These are phyloP conservation scores for Nannizziopsis barbatae DNA, from an alignment of 2,329 filamentous ascomycete species.

Conservation along the genomic window DNA sequence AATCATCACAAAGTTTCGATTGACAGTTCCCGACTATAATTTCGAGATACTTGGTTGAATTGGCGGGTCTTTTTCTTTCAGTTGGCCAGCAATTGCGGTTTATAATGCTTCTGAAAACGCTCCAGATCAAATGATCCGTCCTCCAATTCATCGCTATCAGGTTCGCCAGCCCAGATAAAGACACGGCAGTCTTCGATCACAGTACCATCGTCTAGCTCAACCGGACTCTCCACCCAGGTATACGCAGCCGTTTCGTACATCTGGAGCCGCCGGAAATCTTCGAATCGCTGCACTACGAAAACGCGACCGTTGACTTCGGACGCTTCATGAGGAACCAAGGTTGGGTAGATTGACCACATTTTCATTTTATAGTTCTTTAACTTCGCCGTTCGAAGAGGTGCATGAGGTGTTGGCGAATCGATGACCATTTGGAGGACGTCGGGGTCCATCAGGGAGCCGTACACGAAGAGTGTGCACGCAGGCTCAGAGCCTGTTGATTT, in stretches of 20 bases:
- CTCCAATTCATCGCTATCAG: conserved; percentile 5
- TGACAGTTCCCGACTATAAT: too few species aligned
- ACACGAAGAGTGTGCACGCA: conserved; percentile 10
- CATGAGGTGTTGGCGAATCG: neutral
- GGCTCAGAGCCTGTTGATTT: too few species aligned
- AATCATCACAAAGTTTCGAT: too few species aligned
- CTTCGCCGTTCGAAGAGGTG: conserved; percentile 7
- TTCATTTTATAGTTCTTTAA: conserved; percentile 13
- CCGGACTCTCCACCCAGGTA: conserved; percentile 8
- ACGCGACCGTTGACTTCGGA: conserved; percentile 7
- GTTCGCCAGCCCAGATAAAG: conserved; percentile 12
- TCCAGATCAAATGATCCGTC: conserved; percentile 12
- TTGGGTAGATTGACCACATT: conserved; percentile 14
- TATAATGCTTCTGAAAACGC: conserved; percentile 7
- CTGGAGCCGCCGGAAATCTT: conserved; percentile 10
- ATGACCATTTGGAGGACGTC: conserved; percentile 12
- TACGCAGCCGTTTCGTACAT: conserved; percentile 13
- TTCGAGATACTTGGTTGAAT: too few species aligned
- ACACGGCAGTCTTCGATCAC: conserved; percentile 5
- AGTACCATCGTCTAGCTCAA: conserved; percentile 6
- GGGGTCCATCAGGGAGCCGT: conserved; percentile 15
- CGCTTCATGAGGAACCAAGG: conserved; percentile 5
- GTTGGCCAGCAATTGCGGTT: conserved; percentile 4
- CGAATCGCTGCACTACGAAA: conserved; percentile 8
- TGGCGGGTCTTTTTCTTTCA: too few species aligned